Percentiles rank a stretch among this genome's conserved stretches.
Conservation (phyloP, 768 basidiomycete genomes). For the Russula vinacea region DNA sequence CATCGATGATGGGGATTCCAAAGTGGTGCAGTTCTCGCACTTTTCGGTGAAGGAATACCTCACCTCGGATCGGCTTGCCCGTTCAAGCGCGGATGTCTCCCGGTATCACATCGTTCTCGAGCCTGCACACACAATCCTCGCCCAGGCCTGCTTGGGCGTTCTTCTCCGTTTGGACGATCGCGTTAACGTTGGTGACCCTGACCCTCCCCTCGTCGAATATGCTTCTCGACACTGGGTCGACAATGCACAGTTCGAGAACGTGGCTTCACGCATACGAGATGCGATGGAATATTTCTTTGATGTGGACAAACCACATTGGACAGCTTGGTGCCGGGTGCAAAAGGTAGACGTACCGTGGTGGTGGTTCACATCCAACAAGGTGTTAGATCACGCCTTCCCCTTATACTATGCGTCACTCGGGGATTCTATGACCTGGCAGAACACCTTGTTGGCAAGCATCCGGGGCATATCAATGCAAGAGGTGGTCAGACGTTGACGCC, state of each 20-base stretch:
- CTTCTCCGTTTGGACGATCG: neutral
- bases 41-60: neutral
- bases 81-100: neutral
- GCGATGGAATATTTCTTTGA: slow-evolving; percentile 3
- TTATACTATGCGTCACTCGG: slow-evolving; percentile 11
- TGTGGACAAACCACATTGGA: neutral
- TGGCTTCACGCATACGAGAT: neutral
- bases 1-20: no score
- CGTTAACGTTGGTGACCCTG: neutral
- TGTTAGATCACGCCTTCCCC: neutral
- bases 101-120: neutral
- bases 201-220: neutral
- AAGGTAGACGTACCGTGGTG: neutral
- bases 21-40: neutral
- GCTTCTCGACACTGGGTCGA: neutral
- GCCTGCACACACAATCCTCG: slow-evolving; percentile 4
- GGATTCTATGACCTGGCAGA: neutral
- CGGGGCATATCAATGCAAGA: neutral
- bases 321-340: neutral
- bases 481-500: neutral
- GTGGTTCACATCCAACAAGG: neutral
- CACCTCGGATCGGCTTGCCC: neutral
- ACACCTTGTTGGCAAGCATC: neutral
- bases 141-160: slow-evolving; percentile 3
- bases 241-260: neutral